These are phyloP conservation scores for Talaromyces nanjingensis DNA, from an alignment of 495 filamentous ascomycete genomes.

Conservation along the genomic window DNA sequence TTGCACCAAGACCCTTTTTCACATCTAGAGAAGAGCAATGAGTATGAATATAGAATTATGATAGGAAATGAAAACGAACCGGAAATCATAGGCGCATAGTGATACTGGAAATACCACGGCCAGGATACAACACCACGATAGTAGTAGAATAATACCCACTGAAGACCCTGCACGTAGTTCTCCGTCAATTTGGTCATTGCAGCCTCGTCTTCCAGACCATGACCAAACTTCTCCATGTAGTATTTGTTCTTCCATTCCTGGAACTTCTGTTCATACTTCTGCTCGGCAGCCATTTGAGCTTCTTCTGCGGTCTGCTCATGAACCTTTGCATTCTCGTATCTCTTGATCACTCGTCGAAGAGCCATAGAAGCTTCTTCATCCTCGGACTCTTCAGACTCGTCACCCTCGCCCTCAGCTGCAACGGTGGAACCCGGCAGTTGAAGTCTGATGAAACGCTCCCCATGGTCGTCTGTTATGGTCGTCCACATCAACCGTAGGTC, in stretches of 20 bases:
- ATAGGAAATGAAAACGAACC: slow-evolving; percentile 36
- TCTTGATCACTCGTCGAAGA: slow-evolving; percentile 72
- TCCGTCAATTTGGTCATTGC: slow-evolving; percentile 79
- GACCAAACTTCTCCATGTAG: slow-evolving; percentile 83
- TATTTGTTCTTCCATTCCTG: slow-evolving; percentile 88
- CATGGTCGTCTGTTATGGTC: slow-evolving; percentile 69
- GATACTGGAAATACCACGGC: slow-evolving; percentile 97
- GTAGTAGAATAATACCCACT: slow-evolving; percentile 98
- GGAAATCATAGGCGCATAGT: slow-evolving; percentile 96
- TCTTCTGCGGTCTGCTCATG: slow-evolving; percentile 75
- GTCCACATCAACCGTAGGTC: slow-evolving; percentile 76
- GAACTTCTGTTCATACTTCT: slow-evolving; percentile 83
- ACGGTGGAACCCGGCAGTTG: slow-evolving; percentile 43
- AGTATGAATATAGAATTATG: slow-evolving; percentile 8
- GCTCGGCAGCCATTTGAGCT: slow-evolving; percentile 65
- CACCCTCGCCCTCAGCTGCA: slow-evolving; percentile 44
- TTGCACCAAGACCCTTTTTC: slow-evolving; percentile 75
- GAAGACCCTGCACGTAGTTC: slow-evolving; percentile 96
- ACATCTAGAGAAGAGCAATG: slow-evolving; percentile 52
- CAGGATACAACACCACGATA: slow-evolving; percentile 95
- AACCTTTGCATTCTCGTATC: slow-evolving; percentile 83
- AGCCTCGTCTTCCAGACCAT: slow-evolving; percentile 74
- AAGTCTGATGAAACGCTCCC: slow-evolving; percentile 71
- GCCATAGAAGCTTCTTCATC: slow-evolving; percentile 85
- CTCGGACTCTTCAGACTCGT: slow-evolving; percentile 65